These are phyloP conservation scores for Rubia yunnanensis DNA, from an alignment of 257 asterid genomes.

Conservation along the genomic window DNA sequence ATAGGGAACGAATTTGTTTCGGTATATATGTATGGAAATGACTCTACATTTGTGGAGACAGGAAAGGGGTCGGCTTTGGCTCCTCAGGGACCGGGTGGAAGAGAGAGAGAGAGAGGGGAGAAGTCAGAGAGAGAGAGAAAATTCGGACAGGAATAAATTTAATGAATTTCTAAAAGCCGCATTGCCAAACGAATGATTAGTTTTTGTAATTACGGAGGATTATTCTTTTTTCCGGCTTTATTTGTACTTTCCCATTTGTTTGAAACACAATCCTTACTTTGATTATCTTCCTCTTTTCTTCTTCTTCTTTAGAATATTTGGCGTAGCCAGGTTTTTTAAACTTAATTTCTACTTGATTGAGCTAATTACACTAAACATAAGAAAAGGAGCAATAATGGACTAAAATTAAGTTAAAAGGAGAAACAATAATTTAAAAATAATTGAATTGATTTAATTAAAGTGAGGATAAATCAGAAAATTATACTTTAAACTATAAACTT, in stretches of 20 bases:
- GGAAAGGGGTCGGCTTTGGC: background rate
- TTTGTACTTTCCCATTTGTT: background rate
- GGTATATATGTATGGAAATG: constrained; percentile 1
- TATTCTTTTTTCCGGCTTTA: background rate
- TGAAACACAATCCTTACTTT: background rate
- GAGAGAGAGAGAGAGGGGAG: constrained; percentile 6
- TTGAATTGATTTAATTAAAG: too few relatives aligned
- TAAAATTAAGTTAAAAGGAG: too few relatives aligned
- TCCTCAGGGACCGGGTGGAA: constrained; percentile 1
- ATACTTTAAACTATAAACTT: too few relatives aligned
- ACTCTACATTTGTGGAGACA: constrained; percentile 8
- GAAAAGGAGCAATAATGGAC: too few relatives aligned
- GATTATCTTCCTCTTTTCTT: background rate
- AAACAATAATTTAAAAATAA: too few relatives aligned
- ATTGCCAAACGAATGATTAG: constrained; percentile 10
- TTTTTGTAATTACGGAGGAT: background rate
- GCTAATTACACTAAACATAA: too few relatives aligned
- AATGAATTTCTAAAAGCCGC: background rate
- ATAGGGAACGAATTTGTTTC: background rate
- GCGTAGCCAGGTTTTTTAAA: too few relatives aligned
- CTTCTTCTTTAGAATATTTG: background rate
- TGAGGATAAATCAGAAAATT: too few relatives aligned
- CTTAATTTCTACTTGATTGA: too few relatives aligned
- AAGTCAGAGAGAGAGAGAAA: background rate
- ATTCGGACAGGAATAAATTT: constrained; percentile 14